Evolutionary conservation across 108 stramenopile species (phyloP).

Genomic region (Nitzschia sp.): DNA sequence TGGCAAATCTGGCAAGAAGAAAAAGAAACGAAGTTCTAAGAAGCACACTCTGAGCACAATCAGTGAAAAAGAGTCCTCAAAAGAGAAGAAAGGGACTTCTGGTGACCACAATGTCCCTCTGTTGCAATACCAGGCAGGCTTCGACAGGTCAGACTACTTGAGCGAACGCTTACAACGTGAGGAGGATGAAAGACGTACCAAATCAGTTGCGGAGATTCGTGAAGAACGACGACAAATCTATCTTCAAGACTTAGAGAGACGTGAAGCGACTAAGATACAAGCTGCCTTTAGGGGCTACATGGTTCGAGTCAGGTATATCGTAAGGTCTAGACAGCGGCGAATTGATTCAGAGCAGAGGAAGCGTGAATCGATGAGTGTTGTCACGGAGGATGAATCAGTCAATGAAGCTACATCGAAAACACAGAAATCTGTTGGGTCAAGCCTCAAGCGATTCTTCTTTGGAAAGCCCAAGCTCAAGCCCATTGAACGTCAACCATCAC

Average conservation of each 20-base stretch:
- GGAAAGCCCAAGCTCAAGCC: neutral
- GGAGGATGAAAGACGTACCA: slow-evolving; percentile 3
- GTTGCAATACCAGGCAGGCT: neutral
- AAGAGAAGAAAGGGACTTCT: neutral
- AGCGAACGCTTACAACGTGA: slow-evolving; percentile 9
- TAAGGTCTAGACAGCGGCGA: neutral
- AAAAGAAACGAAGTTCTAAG: neutral
- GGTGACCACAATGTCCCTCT: neutral
- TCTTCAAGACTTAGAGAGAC: slow-evolving; percentile 6
- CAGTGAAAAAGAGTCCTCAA: neutral
- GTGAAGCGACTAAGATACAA: slow-evolving; percentile 17
- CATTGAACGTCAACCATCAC: neutral
- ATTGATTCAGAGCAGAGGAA: neutral
- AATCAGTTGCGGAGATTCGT: slow-evolving; percentile 4
- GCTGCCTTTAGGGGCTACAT: slow-evolving; percentile 6
- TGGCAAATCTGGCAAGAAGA: neutral
- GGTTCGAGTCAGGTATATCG: neutral
- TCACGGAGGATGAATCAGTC: no score
- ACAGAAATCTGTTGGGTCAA: no score
- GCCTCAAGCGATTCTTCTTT: slow-evolving; percentile 2
- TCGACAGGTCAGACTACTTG: slow-evolving; percentile 20
- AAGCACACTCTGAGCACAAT: neutral
- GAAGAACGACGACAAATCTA: slow-evolving; percentile 10
- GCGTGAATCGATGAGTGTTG: no score
- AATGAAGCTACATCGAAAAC: no score